Base-by-base conservation (phyloP, 768 basidiomycete species). In the Trametes cubensis region DNA sequence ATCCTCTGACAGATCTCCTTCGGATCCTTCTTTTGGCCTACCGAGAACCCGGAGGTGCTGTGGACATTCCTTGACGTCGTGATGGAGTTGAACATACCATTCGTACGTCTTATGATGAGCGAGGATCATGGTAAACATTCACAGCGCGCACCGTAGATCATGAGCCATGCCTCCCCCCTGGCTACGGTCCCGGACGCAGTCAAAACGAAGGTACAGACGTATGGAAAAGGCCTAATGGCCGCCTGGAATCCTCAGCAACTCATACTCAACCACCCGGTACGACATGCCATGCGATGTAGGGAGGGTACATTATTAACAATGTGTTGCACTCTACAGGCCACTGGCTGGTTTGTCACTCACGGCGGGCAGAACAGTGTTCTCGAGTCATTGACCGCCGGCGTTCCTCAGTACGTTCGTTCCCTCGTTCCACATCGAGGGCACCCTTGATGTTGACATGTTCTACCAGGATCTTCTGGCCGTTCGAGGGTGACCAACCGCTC, bases 401-500 rank as follows among this genome's bases (percentile, higher is more conserved):
- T 71, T 15, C 72, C 72, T 14, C 26, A 26, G 53, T 54, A 54
- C 40, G 53, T 42, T n/a, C n/a, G n/a, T n/a, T n/a, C 25, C 21
- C 18, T 25, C 2, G 13, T 44, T 13, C 10, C 11, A 20, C 20
- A 4, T 13, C 25, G 14, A 6, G 1, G n/a, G 8, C 6, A 6
- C 7, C 13, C 0, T 6, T 44, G 13, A 25, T 15, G 3, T 30
- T 28, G 7, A 7, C 28, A 28, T 7, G 28, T 0, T 2, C 39
- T 13, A 1, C 42, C 28, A 72, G 71, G 55, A 71, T 72, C 28
- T 59, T 67, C 20, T 72, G 71, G 71, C 71, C 71, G 6, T 69
- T 69, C 55, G 17, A 41, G 26, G 62, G 55, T 13, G 70, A 71
- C 42, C 71, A 72, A 55, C 68, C 71, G 11, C 21, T 56, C 15